Evolutionary conservation across 2,329 filamentous ascomycete genomes (phyloP).

Genomic region (Penicillium sp.): DNA sequence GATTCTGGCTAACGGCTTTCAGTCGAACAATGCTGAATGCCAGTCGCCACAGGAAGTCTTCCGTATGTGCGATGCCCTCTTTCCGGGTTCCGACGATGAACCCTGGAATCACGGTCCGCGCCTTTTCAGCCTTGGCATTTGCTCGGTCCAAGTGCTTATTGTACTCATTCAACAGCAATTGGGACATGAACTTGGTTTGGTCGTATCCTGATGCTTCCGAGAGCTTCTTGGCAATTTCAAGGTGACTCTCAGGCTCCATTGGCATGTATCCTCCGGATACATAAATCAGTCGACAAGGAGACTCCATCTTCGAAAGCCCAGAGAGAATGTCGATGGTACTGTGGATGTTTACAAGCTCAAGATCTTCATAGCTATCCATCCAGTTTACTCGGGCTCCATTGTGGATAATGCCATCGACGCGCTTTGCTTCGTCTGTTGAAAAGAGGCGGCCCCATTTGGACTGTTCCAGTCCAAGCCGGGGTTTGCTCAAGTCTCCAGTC

Average conservation of each 20-base stretch:
- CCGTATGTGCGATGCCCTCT: no score
- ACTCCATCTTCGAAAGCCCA: background rate
- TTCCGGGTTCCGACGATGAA: no score
- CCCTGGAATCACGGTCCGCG: no score
- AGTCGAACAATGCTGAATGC: slow-evolving; percentile 2
- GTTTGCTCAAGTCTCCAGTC: slow-evolving; percentile 5
- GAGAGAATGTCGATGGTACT: slow-evolving; percentile 7
- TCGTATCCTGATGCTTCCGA: background rate
- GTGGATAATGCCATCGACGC: slow-evolving; percentile 4
- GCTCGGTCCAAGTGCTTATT: no score
- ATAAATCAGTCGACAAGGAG: slow-evolving; percentile 1
- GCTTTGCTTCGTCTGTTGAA: background rate
- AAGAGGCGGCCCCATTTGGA: slow-evolving; percentile 1
- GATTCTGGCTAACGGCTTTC: background rate
- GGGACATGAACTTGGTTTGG: no score
- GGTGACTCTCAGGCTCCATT: background rate
- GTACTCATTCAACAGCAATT: no score
- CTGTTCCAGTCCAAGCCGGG: slow-evolving; percentile 3
- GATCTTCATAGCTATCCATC: slow-evolving; percentile 3
- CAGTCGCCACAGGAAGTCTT: no score
- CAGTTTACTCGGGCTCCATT: slow-evolving; percentile 8
- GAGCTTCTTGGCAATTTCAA: slow-evolving; percentile 1
- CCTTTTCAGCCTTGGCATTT: no score
- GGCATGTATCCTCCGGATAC: slow-evolving; percentile 6
- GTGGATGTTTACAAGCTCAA: slow-evolving; percentile 6